phyloP scores from a whole-genome alignment of 2,329 filamentous ascomycete genomes.

The Metarhizium anisopliae region DNA sequence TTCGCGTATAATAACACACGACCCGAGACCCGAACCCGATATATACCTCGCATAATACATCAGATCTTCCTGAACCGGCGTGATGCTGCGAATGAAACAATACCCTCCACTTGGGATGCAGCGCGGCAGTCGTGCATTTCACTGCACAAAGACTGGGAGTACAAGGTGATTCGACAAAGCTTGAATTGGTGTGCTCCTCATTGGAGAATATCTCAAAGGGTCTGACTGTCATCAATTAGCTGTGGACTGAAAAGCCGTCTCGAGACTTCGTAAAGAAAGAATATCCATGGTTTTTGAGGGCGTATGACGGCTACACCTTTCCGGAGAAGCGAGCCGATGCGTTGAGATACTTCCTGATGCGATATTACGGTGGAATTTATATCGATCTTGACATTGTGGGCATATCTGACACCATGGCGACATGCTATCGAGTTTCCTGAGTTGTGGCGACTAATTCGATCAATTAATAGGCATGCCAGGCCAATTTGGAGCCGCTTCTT shows the following conservation, averaged over 20 bases:
- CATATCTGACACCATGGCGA: too few relatives aligned
- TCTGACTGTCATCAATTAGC: conserved; percentile 10
- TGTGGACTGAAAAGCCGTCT: conserved; percentile 67
- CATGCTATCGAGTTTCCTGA: too few relatives aligned
- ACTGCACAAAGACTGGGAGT: background rate
- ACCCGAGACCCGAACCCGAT: background rate
- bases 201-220: too few relatives aligned
- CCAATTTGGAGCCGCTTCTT: conserved; percentile 8
- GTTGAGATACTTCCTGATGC: conserved; percentile 70
- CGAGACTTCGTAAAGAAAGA: conserved; percentile 63
- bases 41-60: background rate
- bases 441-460: background rate
- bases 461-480: conserved; percentile 23
- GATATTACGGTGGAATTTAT: conserved; percentile 71
- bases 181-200: background rate
- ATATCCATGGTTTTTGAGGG: conserved; percentile 69
- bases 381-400: conserved; percentile 51
- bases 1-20: background rate
- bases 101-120: background rate
- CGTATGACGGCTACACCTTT: conserved; percentile 64
- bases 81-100: background rate
- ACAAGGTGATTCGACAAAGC: background rate
- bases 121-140: background rate
- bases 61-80: background rate
- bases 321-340: conserved; percentile 71